These are phyloP conservation scores for Debaryomyces sp. DNA, from an alignment of 1,139 yeast genomes.

Conservation along the genomic window DNA sequence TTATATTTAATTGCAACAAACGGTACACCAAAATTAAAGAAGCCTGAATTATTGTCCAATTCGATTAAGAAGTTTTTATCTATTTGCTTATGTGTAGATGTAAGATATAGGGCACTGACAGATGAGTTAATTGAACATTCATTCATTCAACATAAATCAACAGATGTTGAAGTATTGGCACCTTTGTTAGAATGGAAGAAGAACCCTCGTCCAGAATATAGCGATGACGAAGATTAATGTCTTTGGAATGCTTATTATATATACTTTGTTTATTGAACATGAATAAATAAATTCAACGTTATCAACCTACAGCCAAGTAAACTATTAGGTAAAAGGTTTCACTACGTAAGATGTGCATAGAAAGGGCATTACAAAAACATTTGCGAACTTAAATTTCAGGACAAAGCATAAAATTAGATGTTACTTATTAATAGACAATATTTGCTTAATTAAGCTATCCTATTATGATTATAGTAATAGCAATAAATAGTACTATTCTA, in stretches of 20 bases:
- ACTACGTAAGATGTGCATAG: not conserved
- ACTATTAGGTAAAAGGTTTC: not conserved
- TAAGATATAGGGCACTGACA: slow-evolving; percentile 85
- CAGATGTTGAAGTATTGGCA: slow-evolving; percentile 68
- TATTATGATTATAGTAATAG: not conserved
- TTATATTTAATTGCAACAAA: slow-evolving; percentile 86
- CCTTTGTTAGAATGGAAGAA: slow-evolving; percentile 68
- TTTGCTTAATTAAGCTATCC: not conserved
- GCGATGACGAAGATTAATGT: slow-evolving; percentile 11
- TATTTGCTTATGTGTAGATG: slow-evolving; percentile 94
- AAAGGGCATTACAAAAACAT: no score
- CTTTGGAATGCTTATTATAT: not conserved
- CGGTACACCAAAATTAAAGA: slow-evolving; percentile 92
- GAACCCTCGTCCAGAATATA: slow-evolving; percentile 6
- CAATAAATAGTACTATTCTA: not conserved
- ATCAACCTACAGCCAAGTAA: not conserved
- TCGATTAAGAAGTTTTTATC: slow-evolving; percentile 86
- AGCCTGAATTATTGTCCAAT: slow-evolving; percentile 77
- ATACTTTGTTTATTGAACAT: not conserved
- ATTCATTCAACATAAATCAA: slow-evolving; percentile 71
- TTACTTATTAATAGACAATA: not conserved
- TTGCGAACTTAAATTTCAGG: not conserved
- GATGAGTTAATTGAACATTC: slow-evolving; percentile 83
- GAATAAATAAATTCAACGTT: not conserved
- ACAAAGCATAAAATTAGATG: not conserved